phyloP scores from a whole-genome alignment of 306 rosid species.

The Trifolium dubium region DNA sequence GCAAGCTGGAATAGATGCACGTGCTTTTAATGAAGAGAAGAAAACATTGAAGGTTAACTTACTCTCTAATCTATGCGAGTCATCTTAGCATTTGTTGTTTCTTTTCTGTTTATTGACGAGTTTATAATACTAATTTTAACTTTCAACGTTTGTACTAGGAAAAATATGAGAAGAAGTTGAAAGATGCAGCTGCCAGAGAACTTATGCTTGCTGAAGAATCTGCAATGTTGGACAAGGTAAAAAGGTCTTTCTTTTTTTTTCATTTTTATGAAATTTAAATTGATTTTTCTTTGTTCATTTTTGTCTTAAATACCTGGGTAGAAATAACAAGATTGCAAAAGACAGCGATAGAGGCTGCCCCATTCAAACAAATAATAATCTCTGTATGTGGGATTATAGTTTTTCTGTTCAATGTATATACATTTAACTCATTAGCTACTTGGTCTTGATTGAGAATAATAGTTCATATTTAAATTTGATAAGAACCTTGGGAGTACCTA shows the following conservation, averaged over 20 bases:
- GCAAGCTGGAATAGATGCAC: conserved; percentile 86
- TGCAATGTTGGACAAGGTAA: conserved; percentile 90
- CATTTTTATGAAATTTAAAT: conserved; percentile 14
- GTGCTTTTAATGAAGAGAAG: conserved; percentile 71
- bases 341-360: not conserved
- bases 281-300: conserved; percentile 21
- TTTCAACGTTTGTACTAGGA: conserved; percentile 52
- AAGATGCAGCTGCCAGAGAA: conserved; percentile 90
- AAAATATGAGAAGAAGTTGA: conserved; percentile 77
- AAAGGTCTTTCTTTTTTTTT: conserved; percentile 14
- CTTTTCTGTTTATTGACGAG: conserved; percentile 26
- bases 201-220: conserved; percentile 92
- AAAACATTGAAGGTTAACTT: conserved; percentile 66
- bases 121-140: conserved; percentile 35
- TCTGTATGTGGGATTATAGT: conserved; percentile 6
- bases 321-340: conserved; percentile 29
- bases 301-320: conserved; percentile 8
- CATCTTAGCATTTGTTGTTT: conserved; percentile 15
- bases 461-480: conserved; percentile 25
- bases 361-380: conserved; percentile 20
- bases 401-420: conserved; percentile 29
- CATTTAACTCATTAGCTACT: conserved; percentile 25
- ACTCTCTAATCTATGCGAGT: conserved; percentile 28
- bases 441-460: conserved; percentile 32
- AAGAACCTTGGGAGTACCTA: too few species aligned